These are phyloP conservation scores for Pyrenophora seminiperda DNA, from an alignment of 2,329 filamentous ascomycete species.

Conservation along the genomic window DNA sequence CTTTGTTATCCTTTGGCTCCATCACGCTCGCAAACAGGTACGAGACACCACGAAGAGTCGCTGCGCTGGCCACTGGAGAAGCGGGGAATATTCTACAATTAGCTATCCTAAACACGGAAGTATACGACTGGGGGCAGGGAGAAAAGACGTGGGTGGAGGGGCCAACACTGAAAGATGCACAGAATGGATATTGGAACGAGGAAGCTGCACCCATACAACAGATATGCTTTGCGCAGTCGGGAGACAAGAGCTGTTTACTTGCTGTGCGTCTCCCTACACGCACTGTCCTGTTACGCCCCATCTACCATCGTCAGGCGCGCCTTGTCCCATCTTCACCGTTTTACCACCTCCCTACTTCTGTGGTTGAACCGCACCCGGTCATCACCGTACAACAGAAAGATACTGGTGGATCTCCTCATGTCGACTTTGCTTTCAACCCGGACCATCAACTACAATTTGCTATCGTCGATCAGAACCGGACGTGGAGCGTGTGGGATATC, in stretches of 20 bases:
- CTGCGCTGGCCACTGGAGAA: slow-evolving; percentile 55
- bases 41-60: slow-evolving; percentile 31
- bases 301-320: slow-evolving; percentile 20
- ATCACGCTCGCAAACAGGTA: slow-evolving; percentile 53
- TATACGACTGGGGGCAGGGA: slow-evolving; percentile 60
- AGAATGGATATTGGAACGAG: slow-evolving; percentile 61
- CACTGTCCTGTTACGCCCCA: slow-evolving; percentile 56
- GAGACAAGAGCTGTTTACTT: slow-evolving; percentile 54
- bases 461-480: slow-evolving; percentile 67
- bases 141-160: slow-evolving; percentile 56
- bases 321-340: slow-evolving; percentile 21
- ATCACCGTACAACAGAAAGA: slow-evolving; percentile 58
- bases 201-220: slow-evolving; percentile 61
- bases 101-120: slow-evolving; percentile 56
- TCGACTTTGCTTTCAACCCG: slow-evolving; percentile 70
- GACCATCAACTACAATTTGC: slow-evolving; percentile 65
- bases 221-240: slow-evolving; percentile 55
- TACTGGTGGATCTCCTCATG: slow-evolving; percentile 62
- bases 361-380: slow-evolving; percentile 62
- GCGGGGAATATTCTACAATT: slow-evolving; percentile 65
- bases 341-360: slow-evolving; percentile 50
- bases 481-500: slow-evolving; percentile 72
- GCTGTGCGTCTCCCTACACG: slow-evolving; percentile 56
- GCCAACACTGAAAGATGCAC: slow-evolving; percentile 49
- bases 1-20: slow-evolving; percentile 63